A percentile compares a stretch with the other conserved stretches of the same genome.
These are phyloP conservation scores for Pyrus hybrid DNA, from an alignment of 331 rosid genomes.

Conservation along the genomic window DNA sequence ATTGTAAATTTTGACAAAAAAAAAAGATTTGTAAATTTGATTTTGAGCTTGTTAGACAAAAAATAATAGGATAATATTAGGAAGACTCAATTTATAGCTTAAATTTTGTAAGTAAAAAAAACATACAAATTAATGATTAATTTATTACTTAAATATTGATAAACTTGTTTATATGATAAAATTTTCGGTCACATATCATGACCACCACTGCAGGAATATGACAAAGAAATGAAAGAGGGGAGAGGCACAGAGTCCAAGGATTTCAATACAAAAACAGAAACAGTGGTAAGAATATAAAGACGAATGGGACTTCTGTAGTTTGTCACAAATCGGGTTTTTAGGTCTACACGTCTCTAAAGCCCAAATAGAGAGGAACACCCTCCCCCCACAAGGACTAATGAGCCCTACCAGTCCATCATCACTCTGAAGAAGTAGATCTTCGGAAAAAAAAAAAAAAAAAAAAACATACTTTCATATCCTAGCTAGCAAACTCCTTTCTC, in stretches of 20 bases:
- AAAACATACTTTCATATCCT: background rate
- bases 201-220: conserved; percentile 33
- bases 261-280: conserved; percentile 47
- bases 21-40: no score
- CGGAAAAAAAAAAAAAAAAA: no score
- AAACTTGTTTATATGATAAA: accelerated
- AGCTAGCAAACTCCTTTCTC: background rate
- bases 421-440: background rate
- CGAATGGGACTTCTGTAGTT: conserved; percentile 29
- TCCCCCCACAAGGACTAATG: conserved; percentile 16
- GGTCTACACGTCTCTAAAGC: background rate
- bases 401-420: conserved; percentile 17
- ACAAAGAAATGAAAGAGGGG: conserved; percentile 42
- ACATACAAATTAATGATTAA: accelerated
- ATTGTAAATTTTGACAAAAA: no score
- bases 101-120: no score
- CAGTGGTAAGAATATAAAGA: conserved; percentile 43
- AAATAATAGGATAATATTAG: no score
- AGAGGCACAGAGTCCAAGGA: conserved; percentile 62
- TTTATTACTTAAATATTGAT: no score
- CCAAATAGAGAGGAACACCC: no score
- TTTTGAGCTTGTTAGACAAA: no score
- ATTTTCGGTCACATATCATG: accelerated
- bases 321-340: conserved; percentile 17
- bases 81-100: accelerated